Evolutionary conservation across 495 filamentous ascomycete genomes (phyloP).

Genomic region (Trypethelium eluteriae): DNA sequence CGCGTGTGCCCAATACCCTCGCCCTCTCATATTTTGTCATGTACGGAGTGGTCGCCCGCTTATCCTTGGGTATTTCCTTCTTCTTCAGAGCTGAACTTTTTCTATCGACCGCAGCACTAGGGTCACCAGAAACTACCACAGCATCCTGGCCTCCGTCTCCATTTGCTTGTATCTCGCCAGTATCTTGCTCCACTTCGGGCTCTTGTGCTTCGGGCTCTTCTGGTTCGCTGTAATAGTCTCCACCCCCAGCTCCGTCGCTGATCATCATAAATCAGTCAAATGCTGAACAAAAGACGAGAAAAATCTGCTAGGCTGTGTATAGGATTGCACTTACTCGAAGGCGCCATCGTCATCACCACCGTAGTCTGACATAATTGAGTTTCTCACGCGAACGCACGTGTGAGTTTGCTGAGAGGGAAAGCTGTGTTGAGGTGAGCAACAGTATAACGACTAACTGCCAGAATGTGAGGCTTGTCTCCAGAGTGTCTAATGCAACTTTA

Average conservation of each 20-base stretch:
- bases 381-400: background rate
- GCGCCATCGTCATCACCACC: slow-evolving; percentile 55
- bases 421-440: too few relatives aligned
- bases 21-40: slow-evolving; percentile 99
- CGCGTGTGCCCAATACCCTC: slow-evolving; percentile 83
- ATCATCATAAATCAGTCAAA: background rate
- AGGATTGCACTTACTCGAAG: slow-evolving; percentile 24
- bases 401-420: background rate
- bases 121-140: slow-evolving; percentile 67
- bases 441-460: too few relatives aligned
- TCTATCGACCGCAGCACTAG: slow-evolving; percentile 54
- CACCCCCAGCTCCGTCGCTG: slow-evolving; percentile 5
- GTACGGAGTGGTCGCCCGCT: slow-evolving; percentile 89
- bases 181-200: slow-evolving; percentile 35
- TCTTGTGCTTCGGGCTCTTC: slow-evolving; percentile 5
- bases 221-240: slow-evolving; percentile 13
- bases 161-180: slow-evolving; percentile 22
- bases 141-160: slow-evolving; percentile 29
- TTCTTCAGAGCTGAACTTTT: slow-evolving; percentile 54
- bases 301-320: background rate
- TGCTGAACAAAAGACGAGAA: background rate
- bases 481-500: too few relatives aligned
- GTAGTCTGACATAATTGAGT: slow-evolving; percentile 69
- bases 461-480: too few relatives aligned
- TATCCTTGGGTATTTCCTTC: slow-evolving; percentile 83